Evolutionary conservation across 2,329 filamentous ascomycete species (phyloP), one percentile per base, ranked within the genome.

Genomic region (Cladosporium sphaerospermum): DNA sequence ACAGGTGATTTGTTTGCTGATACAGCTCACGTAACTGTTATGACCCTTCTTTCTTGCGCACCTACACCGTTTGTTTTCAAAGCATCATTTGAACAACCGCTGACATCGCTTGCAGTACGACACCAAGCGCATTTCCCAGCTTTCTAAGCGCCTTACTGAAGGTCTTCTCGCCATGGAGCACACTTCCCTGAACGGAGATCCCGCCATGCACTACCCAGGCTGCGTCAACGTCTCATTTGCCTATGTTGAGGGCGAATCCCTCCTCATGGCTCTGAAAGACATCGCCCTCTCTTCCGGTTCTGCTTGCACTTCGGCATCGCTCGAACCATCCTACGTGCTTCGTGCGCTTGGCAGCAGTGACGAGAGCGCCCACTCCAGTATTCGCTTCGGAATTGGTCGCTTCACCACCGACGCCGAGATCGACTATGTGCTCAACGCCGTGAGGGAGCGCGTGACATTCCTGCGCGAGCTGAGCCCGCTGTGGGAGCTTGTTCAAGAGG

Each of bases 221-320:
- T 99, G 93, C 64, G 92, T 99, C 57, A 99, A 99, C 70, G 88
- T 99, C 9, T 99, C 93, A 0, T 99, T 99, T 67, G 92, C 93
- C 33, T 99, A 99, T 65, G 90, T 99, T 4, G 93, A 99, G 73
- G 93, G 93, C 61, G 93, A 99, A 73, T 97, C 93, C 2, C 84
- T 99, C 1, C 80, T 99, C 58, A 99, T 99, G 93, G 93, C 93
- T 0, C 76, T 99, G 43, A 99, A 99, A 74, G 93, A 99, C 62
- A 96, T 99, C 71, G 93, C 93, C 0, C 77, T 99, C 34, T 97
- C 92, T 6, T 99, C 93, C 0, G 93, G 93, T 54, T 96, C 90
- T 66, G 93, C 93, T 5, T 99, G 93, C 74, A 99, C 93, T 2
- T 97, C 92, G 4, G 93, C 93, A 0, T 99, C 93, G 1, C 77